Evolutionary conservation across 352 stramenopile species (phyloP), one percentile per base, ranked within the genome.

Genomic region (Sclerospora graminicola): DNA sequence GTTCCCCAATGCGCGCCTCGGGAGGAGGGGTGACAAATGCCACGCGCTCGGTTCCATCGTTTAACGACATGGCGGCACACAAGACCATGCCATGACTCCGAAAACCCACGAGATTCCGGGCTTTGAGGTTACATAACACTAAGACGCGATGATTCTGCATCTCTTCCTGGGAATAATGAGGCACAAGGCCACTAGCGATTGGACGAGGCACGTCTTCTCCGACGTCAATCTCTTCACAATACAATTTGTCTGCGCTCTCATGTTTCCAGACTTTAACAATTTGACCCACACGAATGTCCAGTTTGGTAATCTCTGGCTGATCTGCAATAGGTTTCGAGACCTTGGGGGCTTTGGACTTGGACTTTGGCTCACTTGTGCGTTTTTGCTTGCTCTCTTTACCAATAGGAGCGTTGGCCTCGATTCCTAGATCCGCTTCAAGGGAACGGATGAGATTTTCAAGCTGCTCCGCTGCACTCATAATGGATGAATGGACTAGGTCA

Each of bases 231-330:
- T 94, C 71, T 56, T 96, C 86, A 42, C 84, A 95, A 62, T 91
- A 95, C 26, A 96, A 69, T 66, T 95, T 95, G 52, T 95, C 85
- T 18, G 81, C 82, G 5, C 72, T 88, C 37, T 92, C 81, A 62
- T 95, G 86, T 60, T 93, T 92, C 84, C 84, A 95, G 33, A 91
- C 83, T 48, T 95, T 94, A 47, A 89, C 66, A 60, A 96, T 94
- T 47, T 89, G 69, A 20, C 86, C 86, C 26, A 96, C 86, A 44
- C 84, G 83, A 48, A 96, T 95, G 65, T 95, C 83, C 21, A 95
- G 67, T 60, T 95, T 95, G 46, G 84, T 91, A 64, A 95, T 90
- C 52, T 93, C 81, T 1, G 79, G 61, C 54, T 93, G 78, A 31
- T 84, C 75, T 8, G 46, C 28, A 16, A 57, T 45, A 14, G 63